Evolutionary conservation across 371 early-diverging fungal species (phyloP).

Genomic region (Conidiobolus incongruus): DNA sequence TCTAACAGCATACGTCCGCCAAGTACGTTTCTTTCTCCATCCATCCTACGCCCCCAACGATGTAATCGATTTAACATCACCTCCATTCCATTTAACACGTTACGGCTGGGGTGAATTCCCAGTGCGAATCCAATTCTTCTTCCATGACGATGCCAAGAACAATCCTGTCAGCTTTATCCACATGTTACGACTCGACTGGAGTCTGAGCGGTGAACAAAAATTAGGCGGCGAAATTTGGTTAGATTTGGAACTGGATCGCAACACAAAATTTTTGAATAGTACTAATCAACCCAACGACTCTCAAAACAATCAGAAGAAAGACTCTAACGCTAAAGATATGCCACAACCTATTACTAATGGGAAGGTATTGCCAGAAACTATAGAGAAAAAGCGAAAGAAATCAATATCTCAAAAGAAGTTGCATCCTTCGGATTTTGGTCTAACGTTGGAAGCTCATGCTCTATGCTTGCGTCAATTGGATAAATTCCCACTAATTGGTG

Average conservation of each 20-base stretch:
- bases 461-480: too few species aligned
- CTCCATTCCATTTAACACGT: slow-evolving; percentile 63
- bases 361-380: too few species aligned
- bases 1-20: slow-evolving; percentile 38
- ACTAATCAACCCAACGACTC: background rate
- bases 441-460: too few species aligned
- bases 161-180: slow-evolving; percentile 69
- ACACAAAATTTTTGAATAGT: slow-evolving; percentile 28
- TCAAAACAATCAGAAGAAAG: too few species aligned
- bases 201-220: slow-evolving; percentile 38
- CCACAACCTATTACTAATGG: too few species aligned
- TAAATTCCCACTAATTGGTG: too few species aligned
- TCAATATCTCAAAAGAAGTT: too few species aligned
- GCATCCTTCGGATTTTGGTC: too few species aligned
- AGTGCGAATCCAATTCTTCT: slow-evolving; percentile 53
- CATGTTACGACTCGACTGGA: slow-evolving; percentile 33
- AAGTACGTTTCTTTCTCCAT: slow-evolving; percentile 72
- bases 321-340: too few species aligned
- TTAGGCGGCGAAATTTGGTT: slow-evolving; percentile 45
- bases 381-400: too few species aligned
- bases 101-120: slow-evolving; percentile 92
- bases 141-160: slow-evolving; percentile 49
- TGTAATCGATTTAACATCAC: slow-evolving; percentile 48
- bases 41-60: slow-evolving; percentile 74
- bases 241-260: slow-evolving; percentile 65